Conservation (phyloP, 2,329 filamentous ascomycete genomes). For the Fusarium multiceps region DNA sequence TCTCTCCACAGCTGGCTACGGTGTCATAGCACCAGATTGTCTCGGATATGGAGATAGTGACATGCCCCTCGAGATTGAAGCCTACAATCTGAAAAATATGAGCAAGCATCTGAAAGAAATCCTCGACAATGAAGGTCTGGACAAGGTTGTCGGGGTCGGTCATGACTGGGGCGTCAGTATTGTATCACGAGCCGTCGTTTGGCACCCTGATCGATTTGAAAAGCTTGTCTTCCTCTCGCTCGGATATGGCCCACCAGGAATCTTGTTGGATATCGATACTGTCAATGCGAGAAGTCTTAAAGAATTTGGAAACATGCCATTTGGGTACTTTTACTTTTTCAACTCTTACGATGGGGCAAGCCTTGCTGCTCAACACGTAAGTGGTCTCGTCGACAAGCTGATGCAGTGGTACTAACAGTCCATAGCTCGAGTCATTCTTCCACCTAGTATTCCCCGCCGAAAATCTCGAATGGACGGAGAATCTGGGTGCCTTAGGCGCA, state of each 20-base stretch:
- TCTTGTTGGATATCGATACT: slow-evolving; percentile 26
- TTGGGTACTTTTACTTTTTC: slow-evolving; percentile 40
- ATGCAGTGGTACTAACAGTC: not conserved
- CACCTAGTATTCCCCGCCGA: slow-evolving; percentile 27
- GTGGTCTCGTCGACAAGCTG: rapidly evolving
- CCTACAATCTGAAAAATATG: slow-evolving; percentile 25
- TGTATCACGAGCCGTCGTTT: slow-evolving; percentile 21
- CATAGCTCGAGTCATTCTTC: slow-evolving; percentile 36
- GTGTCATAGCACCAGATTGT: slow-evolving; percentile 33
- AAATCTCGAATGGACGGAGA: slow-evolving; percentile 5
- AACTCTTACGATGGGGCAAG: slow-evolving; percentile 28
- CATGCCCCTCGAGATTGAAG: slow-evolving; percentile 16
- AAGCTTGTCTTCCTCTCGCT: slow-evolving; percentile 22
- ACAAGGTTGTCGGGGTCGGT: slow-evolving; percentile 21
- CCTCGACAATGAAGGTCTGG: slow-evolving; percentile 19
- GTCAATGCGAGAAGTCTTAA: slow-evolving; percentile 17
- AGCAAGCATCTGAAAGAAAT: slow-evolving; percentile 27
- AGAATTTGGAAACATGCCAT: slow-evolving; percentile 26
- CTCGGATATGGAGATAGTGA: slow-evolving; percentile 41
- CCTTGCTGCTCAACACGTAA: not conserved
- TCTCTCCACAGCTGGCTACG: slow-evolving; percentile 28
- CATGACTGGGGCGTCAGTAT: slow-evolving; percentile 38
- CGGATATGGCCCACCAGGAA: slow-evolving; percentile 17
- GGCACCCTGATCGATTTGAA: slow-evolving; percentile 18
- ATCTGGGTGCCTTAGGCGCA: slow-evolving; percentile 19